These are phyloP conservation scores for Magnaporthales sp. DNA, from an alignment of 2,329 filamentous ascomycete genomes.

Conservation along the genomic window DNA sequence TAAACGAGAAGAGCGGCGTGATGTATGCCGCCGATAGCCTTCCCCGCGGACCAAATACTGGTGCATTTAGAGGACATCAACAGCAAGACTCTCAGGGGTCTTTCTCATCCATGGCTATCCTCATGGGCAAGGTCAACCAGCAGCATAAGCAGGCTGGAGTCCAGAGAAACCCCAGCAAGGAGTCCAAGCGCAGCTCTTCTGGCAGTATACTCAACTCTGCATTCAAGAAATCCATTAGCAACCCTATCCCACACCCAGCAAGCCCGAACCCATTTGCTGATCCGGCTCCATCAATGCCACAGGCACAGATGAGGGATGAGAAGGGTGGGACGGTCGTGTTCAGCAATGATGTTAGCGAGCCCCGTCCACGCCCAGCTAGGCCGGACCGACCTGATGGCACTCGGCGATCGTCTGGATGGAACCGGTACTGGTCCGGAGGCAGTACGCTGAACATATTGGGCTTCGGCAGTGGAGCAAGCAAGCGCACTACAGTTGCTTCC, in stretches of 20 bases:
- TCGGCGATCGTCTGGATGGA: constrained; percentile 65
- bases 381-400: constrained; percentile 29
- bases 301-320: constrained; percentile 26
- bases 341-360: constrained; percentile 16
- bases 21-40: constrained; percentile 36
- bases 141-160: constrained; percentile 31
- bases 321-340: constrained; percentile 28
- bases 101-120: constrained; percentile 54
- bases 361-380: constrained; percentile 21
- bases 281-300: constrained; percentile 17
- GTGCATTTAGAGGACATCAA: constrained; percentile 41
- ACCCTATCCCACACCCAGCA: constrained; percentile 43
- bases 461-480: constrained; percentile 37
- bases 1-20: constrained; percentile 51
- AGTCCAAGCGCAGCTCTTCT: constrained; percentile 39
- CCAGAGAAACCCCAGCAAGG: constrained; percentile 36
- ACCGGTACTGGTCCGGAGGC: constrained; percentile 68
- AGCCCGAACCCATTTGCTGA: constrained; percentile 12
- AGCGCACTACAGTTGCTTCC: constrained; percentile 43
- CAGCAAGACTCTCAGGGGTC: constrained; percentile 45
- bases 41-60: constrained; percentile 22
- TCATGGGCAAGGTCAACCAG: constrained; percentile 52
- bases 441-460: constrained; percentile 59
- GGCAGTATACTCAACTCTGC: constrained; percentile 52
- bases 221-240: constrained; percentile 55